phyloP scores from a whole-genome alignment of 2,329 filamentous ascomycete genomes.

The Tolypocladium album region DNA sequence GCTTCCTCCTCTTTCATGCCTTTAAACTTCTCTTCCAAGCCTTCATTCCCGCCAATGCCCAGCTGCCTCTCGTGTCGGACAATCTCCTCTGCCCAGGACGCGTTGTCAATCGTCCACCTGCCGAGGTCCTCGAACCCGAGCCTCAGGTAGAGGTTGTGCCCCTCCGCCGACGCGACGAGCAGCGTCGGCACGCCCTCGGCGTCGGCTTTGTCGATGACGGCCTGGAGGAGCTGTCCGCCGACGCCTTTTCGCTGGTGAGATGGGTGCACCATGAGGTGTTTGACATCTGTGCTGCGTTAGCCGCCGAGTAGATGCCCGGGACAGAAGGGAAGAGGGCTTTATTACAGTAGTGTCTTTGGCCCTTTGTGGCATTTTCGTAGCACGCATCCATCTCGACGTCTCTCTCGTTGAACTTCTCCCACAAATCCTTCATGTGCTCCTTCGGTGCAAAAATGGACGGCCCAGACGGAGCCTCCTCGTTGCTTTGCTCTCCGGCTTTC shows the following conservation, averaged over 20 bases:
- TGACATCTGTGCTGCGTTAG: conserved; percentile 5
- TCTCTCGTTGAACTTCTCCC: conserved; percentile 8
- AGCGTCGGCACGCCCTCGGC: conserved; percentile 2
- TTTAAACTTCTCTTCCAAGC: conserved; percentile 5
- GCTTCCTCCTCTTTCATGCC: conserved; percentile 9
- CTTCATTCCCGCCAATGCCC: conserved; percentile 4
- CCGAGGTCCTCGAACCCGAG: conserved; percentile 9
- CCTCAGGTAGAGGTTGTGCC: conserved; percentile 7
- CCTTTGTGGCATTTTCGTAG: conserved; percentile 7
- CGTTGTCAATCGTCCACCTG: conserved; percentile 9
- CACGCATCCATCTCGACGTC: conserved; percentile 10
- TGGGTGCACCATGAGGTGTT: conserved; percentile 12
- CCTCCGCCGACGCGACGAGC: conserved; percentile 11
- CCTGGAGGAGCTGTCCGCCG: conserved; percentile 6
- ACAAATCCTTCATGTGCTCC: conserved; percentile 9
- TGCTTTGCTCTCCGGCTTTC: background rate
- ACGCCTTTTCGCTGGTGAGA: conserved; percentile 9
- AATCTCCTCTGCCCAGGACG: conserved; percentile 6
- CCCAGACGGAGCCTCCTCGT: background rate
- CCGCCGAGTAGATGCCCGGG: background rate
- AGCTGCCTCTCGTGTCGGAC: conserved; percentile 2
- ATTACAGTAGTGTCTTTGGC: conserved; percentile 9
- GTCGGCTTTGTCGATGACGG: conserved; percentile 5
- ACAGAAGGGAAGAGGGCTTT: background rate
- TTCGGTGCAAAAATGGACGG: conserved; percentile 7